Percentiles rank a stretch among this genome's conserved stretches.
Conservation (phyloP, 495 filamentous ascomycete genomes). For the Halenospora varia region DNA sequence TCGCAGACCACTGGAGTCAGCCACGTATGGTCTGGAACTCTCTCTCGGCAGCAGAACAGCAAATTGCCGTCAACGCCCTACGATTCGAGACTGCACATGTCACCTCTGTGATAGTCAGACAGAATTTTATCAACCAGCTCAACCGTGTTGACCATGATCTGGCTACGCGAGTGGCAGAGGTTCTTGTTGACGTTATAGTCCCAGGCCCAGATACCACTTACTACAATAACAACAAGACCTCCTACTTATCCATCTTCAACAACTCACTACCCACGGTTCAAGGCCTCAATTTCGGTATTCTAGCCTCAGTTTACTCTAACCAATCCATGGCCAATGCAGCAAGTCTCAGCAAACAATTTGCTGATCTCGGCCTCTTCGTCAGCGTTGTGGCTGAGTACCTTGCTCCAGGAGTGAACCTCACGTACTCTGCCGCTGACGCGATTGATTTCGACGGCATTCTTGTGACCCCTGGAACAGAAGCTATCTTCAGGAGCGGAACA, state of each 20-base stretch:
- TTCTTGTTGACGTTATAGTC: slow-evolving; percentile 52
- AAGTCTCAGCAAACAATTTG: slow-evolving; percentile 42
- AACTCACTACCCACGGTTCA: slow-evolving; percentile 54
- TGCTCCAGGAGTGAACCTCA: slow-evolving; percentile 54
- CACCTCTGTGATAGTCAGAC: slow-evolving; percentile 48
- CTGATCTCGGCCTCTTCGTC: slow-evolving; percentile 44
- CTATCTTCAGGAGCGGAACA: slow-evolving; percentile 39
- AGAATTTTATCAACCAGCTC: slow-evolving; percentile 64
- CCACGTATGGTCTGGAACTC: slow-evolving; percentile 77
- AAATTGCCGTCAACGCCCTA: slow-evolving; percentile 73
- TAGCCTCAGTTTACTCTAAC: slow-evolving; percentile 36
- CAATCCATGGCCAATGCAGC: slow-evolving; percentile 38
- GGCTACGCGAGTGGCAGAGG: slow-evolving; percentile 60
- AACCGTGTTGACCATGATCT: slow-evolving; percentile 69
- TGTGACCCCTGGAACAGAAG: slow-evolving; percentile 53
- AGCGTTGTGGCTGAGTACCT: slow-evolving; percentile 62
- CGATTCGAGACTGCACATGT: slow-evolving; percentile 68
- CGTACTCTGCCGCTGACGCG: slow-evolving; percentile 67
- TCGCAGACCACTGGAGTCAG: slow-evolving; percentile 74
- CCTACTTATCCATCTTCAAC: slow-evolving; percentile 58
- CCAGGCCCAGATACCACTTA: slow-evolving; percentile 57
- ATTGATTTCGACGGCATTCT: slow-evolving; percentile 69
- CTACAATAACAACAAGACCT: slow-evolving; percentile 69
- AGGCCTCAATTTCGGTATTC: slow-evolving; percentile 63
- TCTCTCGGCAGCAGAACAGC: slow-evolving; percentile 62